phyloP scores from a whole-genome alignment of 208 protist genomes.

The Trichomonas gallinae region DNA sequence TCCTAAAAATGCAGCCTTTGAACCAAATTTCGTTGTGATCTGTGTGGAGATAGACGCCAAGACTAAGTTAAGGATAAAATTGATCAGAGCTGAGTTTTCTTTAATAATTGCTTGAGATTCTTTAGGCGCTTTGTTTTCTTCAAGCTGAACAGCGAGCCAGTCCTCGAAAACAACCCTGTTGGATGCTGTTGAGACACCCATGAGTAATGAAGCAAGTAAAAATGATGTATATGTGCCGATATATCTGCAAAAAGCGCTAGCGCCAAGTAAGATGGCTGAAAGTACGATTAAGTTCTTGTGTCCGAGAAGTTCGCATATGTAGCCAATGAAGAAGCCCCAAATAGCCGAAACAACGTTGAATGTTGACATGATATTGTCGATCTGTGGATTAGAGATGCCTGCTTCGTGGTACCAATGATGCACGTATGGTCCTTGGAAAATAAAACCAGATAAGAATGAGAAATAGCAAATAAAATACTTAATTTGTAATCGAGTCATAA shows the following conservation, averaged over 20 bases:
- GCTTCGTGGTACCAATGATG: not conserved
- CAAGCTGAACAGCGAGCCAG: not conserved
- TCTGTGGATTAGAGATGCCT: not conserved
- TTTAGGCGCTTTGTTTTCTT: not conserved
- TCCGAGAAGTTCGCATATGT: not conserved
- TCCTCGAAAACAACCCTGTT: conserved; percentile 14
- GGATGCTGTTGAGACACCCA: not conserved
- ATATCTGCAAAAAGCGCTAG: not conserved
- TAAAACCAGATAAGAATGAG: not conserved
- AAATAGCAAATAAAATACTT: conserved; percentile 1
- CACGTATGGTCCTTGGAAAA: not conserved
- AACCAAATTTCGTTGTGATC: not conserved
- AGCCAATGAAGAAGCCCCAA: not conserved
- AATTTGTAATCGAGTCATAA: not conserved
- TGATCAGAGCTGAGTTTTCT: not conserved
- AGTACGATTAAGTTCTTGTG: not conserved
- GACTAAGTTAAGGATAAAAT: not conserved
- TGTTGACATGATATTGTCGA: not conserved
- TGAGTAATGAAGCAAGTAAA: not conserved
- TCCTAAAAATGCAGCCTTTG: not conserved
- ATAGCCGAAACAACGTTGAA: conserved; percentile 1
- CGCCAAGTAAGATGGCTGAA: not conserved
- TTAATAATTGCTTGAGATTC: not conserved
- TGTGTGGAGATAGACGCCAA: not conserved
- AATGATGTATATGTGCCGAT: not conserved